Evolutionary conservation across 345 rosid genomes (phyloP).

Genomic region (Pseudoturritis turrita): DNA sequence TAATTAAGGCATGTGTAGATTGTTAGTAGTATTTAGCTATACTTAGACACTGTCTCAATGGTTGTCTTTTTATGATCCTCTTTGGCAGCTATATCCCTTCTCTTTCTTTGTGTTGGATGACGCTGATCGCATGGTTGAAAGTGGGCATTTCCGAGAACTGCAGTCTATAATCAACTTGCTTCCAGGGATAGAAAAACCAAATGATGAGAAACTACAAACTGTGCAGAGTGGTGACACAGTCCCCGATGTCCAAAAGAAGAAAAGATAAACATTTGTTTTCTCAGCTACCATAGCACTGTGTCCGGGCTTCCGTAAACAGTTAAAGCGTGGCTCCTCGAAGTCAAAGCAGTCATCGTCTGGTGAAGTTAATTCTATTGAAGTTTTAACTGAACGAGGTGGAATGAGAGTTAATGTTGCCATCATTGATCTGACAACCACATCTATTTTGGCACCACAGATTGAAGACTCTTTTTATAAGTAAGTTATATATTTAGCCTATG

Average conservation of each 20-base stretch:
- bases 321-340: conserved; percentile 62
- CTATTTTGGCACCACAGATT: conserved; percentile 70
- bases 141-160: conserved; percentile 89
- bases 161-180: conserved; percentile 95
- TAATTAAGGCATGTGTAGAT: not conserved
- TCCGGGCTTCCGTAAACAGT: conserved; percentile 88
- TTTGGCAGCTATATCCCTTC: conserved; percentile 74
- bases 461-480: conserved; percentile 57
- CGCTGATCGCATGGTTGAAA: conserved; percentile 97
- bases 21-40: not conserved
- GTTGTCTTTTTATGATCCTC: conserved; percentile 4
- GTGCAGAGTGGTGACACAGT: conserved; percentile 49
- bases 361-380: conserved; percentile 77
- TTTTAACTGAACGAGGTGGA: conserved; percentile 82
- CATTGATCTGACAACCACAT: conserved; percentile 78
- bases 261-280: conserved; percentile 91
- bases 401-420: conserved; percentile 81
- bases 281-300: conserved; percentile 95
- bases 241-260: conserved; percentile 64
- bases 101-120: conserved; percentile 98
- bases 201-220: conserved; percentile 44
- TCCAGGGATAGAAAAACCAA: conserved; percentile 46
- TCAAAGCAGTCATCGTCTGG: conserved; percentile 53
- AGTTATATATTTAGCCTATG: not conserved
- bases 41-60: conserved; percentile 3